These are phyloP conservation scores for Xylaria sp. DNA, from an alignment of 2,329 filamentous ascomycete genomes.

Conservation along the genomic window DNA sequence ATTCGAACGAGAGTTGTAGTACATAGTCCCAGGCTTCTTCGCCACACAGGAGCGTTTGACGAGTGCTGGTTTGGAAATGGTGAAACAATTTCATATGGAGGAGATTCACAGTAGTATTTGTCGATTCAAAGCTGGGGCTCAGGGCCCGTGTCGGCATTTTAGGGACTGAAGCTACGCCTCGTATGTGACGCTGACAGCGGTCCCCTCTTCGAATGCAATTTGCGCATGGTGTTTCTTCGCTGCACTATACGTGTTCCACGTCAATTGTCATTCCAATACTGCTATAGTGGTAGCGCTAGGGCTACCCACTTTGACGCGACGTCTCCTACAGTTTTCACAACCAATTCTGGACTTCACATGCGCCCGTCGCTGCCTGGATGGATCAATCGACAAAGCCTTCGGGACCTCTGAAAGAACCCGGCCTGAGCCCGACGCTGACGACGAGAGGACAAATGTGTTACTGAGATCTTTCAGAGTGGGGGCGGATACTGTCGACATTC, in stretches of 20 bases:
- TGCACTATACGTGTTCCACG: conserved; percentile 34
- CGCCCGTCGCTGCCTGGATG: conserved; percentile 33
- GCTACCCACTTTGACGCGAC: conserved; percentile 41
- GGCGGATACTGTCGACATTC: background rate
- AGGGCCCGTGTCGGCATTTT: background rate
- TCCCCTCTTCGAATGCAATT: conserved; percentile 40
- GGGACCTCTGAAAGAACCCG: conserved; percentile 38
- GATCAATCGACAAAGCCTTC: conserved; percentile 35
- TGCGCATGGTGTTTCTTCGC: conserved; percentile 38
- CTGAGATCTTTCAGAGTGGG: conserved; percentile 34
- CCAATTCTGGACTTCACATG: conserved; percentile 42
- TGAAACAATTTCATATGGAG: conserved; percentile 41
- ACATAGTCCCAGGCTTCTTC: conserved; percentile 36
- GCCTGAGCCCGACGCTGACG: conserved; percentile 11
- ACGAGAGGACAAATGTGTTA: conserved; percentile 39
- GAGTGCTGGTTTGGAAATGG: conserved; percentile 41
- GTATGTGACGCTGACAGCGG: conserved; percentile 30
- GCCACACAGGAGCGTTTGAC: conserved; percentile 37
- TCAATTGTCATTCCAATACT: background rate
- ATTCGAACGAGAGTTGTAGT: conserved; percentile 41
- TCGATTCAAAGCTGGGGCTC: background rate
- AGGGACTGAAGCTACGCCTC: background rate
- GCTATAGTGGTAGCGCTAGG: background rate
- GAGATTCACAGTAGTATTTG: conserved; percentile 31
- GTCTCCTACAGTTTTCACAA: conserved; percentile 42